A percentile compares a stretch with the other conserved stretches of the same genome.
Evolutionary conservation across 1,284 basidiomycete genomes (phyloP).

Genomic region (Gastroboletus turbinatus): DNA sequence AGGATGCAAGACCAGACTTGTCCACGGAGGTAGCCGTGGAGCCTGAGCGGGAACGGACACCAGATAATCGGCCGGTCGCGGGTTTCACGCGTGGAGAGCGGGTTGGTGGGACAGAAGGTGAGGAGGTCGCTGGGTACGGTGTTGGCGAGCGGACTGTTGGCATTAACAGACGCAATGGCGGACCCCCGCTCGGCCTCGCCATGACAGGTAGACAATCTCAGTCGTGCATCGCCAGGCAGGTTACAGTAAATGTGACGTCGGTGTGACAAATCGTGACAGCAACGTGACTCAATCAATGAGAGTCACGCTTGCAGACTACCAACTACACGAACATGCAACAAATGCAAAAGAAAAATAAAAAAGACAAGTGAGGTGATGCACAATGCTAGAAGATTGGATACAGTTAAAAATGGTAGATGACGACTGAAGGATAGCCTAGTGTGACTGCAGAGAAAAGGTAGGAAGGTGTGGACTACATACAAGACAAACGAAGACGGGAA

Average conservation of each 20-base stretch:
- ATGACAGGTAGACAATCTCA: constrained; percentile 11
- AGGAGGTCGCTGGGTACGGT: background rate
- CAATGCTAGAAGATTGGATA: constrained; percentile 19
- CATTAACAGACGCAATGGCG: constrained; percentile 27
- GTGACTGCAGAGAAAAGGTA: constrained; percentile 3
- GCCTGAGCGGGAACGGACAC: constrained; percentile 34
- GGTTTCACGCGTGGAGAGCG: constrained; percentile 30
- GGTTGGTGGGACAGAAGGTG: constrained; percentile 9
- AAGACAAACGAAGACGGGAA: constrained; percentile 1
- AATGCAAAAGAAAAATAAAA: background rate
- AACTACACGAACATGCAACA: background rate
- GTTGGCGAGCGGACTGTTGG: constrained; percentile 32
- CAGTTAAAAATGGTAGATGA: constrained; percentile 12
- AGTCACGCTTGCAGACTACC: constrained; percentile 7
- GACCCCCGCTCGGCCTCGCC: constrained; percentile 13
- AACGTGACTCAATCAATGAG: constrained; percentile 9
- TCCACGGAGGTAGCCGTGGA: constrained; percentile 26
- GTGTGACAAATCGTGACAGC: constrained; percentile 14
- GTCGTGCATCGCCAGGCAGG: background rate
- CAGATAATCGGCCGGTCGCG: constrained; percentile 25
- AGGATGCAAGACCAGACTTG: constrained; percentile 11
- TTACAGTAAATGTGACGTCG: constrained; percentile 11
- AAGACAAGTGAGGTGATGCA: constrained; percentile 11
- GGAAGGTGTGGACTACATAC: constrained; percentile 14
- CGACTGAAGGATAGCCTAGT: constrained; percentile 5